phyloP scores from a whole-genome alignment of 108 stramenopile species.

The Nannochloropsis gaditana region DNA sequence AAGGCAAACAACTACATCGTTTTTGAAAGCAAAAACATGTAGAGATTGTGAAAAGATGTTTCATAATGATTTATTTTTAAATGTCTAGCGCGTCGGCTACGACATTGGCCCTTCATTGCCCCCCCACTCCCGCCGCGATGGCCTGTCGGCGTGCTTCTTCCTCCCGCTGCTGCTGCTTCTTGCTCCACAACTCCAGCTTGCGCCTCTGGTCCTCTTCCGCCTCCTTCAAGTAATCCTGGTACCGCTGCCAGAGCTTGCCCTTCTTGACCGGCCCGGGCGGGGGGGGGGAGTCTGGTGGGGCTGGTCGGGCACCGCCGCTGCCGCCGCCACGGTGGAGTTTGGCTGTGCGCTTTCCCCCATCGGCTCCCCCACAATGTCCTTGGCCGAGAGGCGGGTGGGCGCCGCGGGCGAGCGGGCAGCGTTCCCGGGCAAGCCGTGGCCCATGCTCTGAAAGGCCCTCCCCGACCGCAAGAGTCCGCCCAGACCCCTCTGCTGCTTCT shows the following conservation, averaged over 20 bases:
- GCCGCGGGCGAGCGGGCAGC: not conserved
- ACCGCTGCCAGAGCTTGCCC: constrained; percentile 35
- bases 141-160: not conserved
- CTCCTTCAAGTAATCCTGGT: constrained; percentile 30
- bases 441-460: not conserved
- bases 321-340: constrained; percentile 20
- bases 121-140: not conserved
- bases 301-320: not conserved
- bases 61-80: not conserved
- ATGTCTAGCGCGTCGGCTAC: not conserved
- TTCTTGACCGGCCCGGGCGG: constrained; percentile 30
- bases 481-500: constrained; percentile 22
- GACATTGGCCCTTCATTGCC: not conserved
- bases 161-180: constrained; percentile 31
- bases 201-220: constrained; percentile 36
- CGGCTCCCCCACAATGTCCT: constrained; percentile 33
- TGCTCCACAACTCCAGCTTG: constrained; percentile 39
- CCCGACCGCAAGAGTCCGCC: constrained; percentile 35
- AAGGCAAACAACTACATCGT: too few species aligned
- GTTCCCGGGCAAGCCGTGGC: not conserved
- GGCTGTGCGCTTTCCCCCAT: not conserved
- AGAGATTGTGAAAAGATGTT: too few species aligned
- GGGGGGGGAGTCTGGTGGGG: not conserved
- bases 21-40: too few species aligned
- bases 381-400: constrained; percentile 25